phyloP scores from a whole-genome alignment of 257 asterid genomes.

The Jaltomata sinuosa region DNA sequence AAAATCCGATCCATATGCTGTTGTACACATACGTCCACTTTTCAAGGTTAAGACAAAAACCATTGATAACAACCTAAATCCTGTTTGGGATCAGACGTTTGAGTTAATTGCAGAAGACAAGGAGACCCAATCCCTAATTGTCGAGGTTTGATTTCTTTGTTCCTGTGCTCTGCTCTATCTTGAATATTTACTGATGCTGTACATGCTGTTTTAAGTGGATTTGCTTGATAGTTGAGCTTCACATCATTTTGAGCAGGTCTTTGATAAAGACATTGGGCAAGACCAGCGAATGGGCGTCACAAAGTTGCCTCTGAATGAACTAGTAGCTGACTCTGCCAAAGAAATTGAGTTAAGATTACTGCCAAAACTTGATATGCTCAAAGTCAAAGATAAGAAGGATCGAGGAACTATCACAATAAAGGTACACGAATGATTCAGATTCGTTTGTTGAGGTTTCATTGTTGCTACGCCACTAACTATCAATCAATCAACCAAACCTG shows the following conservation, averaged over 20 bases:
- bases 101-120: slow-evolving; percentile 90
- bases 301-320: slow-evolving; percentile 56
- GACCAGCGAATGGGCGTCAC: slow-evolving; percentile 70
- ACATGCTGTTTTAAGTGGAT: background rate
- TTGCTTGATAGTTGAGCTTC: background rate
- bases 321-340: slow-evolving; percentile 59
- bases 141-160: slow-evolving; percentile 51
- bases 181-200: background rate
- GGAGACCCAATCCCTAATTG: slow-evolving; percentile 76
- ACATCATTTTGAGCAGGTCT: slow-evolving; percentile 43
- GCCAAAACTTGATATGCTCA: slow-evolving; percentile 87
- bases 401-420: slow-evolving; percentile 66
- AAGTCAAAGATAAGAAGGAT: slow-evolving; percentile 85
- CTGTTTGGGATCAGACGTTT: slow-evolving; percentile 76
- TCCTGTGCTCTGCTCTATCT: background rate
- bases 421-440: slow-evolving; percentile 24
- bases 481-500: background rate
- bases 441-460: background rate
- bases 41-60: slow-evolving; percentile 88
- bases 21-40: slow-evolving; percentile 71
- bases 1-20: slow-evolving; percentile 91
- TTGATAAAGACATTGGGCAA: slow-evolving; percentile 87
- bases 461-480: background rate
- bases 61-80: slow-evolving; percentile 86
- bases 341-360: slow-evolving; percentile 48